A percentile compares a stretch with the other conserved stretches of the same genome.
Evolutionary conservation across 805 yeast species (phyloP).

Genomic region (Lachancea kluyveri): DNA sequence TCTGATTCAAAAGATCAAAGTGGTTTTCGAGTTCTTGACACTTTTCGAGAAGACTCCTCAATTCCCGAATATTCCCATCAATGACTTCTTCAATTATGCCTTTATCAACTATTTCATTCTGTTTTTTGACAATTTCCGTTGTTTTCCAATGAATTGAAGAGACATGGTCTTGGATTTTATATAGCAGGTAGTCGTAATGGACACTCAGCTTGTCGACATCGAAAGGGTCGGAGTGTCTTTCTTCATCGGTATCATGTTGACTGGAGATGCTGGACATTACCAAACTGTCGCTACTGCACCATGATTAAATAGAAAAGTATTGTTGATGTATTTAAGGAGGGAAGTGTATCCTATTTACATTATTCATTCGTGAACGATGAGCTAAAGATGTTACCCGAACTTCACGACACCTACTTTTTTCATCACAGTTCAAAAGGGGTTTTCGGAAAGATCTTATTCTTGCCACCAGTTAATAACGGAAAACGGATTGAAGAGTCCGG

Average conservation of each 20-base stretch:
- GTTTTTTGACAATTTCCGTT: constrained; percentile 19
- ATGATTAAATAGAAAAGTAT: too few species aligned
- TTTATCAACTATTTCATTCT: constrained; percentile 20
- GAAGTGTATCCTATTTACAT: too few species aligned
- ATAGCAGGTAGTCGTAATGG: constrained; percentile 59
- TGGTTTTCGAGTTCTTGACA: constrained; percentile 48
- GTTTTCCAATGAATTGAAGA: constrained; percentile 42
- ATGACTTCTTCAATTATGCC: constrained; percentile 28
- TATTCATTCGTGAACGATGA: too few species aligned
- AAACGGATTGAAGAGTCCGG: background rate
- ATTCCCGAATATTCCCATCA: constrained; percentile 35
- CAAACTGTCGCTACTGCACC: too few species aligned
- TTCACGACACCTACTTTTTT: too few species aligned
- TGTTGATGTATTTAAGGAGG: too few species aligned
- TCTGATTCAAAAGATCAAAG: constrained; percentile 47
- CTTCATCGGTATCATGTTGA: constrained; percentile 1
- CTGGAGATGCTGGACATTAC: too few species aligned
- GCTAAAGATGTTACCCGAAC: too few species aligned
- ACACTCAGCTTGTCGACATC: constrained; percentile 54
- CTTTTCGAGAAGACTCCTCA: constrained; percentile 35
- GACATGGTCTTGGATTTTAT: constrained; percentile 53
- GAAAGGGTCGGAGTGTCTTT: constrained; percentile 43
- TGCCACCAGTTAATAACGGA: too few species aligned
- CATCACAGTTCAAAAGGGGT: too few species aligned
- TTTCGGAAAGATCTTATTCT: too few species aligned